Base-by-base conservation (phyloP, 257 asterid species). In the Ballota nigra region DNA sequence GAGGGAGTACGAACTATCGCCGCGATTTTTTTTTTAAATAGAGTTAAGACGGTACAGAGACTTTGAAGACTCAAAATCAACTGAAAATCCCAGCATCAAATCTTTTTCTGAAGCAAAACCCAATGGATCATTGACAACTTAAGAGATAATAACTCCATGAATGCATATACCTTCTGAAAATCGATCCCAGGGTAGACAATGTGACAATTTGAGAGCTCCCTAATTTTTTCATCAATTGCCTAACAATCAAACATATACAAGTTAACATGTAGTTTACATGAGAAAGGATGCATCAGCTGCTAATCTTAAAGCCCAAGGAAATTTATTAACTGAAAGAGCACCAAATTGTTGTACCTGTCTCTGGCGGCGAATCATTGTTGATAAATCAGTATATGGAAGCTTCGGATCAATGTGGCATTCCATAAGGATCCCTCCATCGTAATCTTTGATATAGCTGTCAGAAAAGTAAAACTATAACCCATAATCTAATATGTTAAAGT, bases 351-450 rank as follows among this genome's bases (percentile, higher is more conserved):
- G 67, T 81, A 87, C 99, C 96, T 82, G 97, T 71, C 98, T 92
- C 78, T 95, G 99, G 74, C 93, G 88, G 71, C 98, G 96, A 79
- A 95, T 86, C 99, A 95, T 95, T 51, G 96, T 87, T 71, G 99
- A 95, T 85, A 95, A 81, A 87, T 95, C 94, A 60, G 97, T 95
- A 65, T 89, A 95, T 1, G 99, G 99, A 82, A 95, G 95, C 82
- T 95, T 95, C 12, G 98, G 99, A 74, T 95, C 96, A 52, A 95
- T 95, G 79, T 80, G 91, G 83, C 99, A 95, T 81, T 95, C 99
- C 99, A 95, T 95, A 75, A 95, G 99, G 77, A 92, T 84, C 59
- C 98, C 99, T 52, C 99, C 99, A 58, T 95, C 99, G 51, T 95
- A 95, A 78, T 95, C 99, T 83, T 95, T 95, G 60, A 95, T 95